Evolutionary conservation across 192 early-diverging fungal species (phyloP).

Genomic region (Gigaspora rosea): DNA sequence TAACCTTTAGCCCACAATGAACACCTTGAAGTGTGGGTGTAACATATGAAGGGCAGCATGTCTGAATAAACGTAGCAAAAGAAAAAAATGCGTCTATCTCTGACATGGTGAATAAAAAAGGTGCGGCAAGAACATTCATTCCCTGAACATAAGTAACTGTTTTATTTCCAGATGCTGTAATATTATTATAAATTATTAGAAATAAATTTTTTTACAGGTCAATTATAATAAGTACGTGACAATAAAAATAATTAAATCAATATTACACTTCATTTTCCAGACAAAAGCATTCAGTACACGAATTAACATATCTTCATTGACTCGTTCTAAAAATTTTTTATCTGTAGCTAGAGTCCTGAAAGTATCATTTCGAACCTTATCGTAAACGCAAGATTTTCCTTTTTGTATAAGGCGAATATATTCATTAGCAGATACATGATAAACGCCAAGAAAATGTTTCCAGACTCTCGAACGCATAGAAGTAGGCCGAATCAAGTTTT

Average conservation of each 20-base stretch:
- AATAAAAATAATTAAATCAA: neutral
- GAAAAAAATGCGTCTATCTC: conserved; percentile 91
- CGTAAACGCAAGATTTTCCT: conserved; percentile 70
- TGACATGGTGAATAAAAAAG: conserved; percentile 89
- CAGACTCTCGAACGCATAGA: conserved; percentile 63
- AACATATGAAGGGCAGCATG: conserved; percentile 91
- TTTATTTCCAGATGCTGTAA: conserved; percentile 40
- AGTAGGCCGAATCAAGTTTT: conserved; percentile 23
- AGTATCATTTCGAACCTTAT: conserved; percentile 90
- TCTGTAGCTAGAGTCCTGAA: conserved; percentile 86
- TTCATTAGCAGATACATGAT: conserved; percentile 67
- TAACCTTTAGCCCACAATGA: conserved; percentile 85
- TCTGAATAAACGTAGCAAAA: conserved; percentile 84
- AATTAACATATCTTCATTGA: conserved; percentile 72
- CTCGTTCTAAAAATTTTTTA: conserved; percentile 66
- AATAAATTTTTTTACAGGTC: neutral
- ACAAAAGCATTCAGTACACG: conserved; percentile 85
- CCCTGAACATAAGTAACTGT: conserved; percentile 87
- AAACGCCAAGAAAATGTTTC: conserved; percentile 75
- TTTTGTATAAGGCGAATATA: conserved; percentile 72
- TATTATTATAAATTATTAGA: neutral
- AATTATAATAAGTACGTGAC: neutral
- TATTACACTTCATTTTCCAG: conserved; percentile 67
- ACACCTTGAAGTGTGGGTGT: conserved; percentile 87
- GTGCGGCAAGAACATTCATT: conserved; percentile 92